A percentile compares a stretch with the other conserved stretches of the same genome.
phyloP scores from a whole-genome alignment of 257 asterid genomes.

The Avicennia marina region DNA sequence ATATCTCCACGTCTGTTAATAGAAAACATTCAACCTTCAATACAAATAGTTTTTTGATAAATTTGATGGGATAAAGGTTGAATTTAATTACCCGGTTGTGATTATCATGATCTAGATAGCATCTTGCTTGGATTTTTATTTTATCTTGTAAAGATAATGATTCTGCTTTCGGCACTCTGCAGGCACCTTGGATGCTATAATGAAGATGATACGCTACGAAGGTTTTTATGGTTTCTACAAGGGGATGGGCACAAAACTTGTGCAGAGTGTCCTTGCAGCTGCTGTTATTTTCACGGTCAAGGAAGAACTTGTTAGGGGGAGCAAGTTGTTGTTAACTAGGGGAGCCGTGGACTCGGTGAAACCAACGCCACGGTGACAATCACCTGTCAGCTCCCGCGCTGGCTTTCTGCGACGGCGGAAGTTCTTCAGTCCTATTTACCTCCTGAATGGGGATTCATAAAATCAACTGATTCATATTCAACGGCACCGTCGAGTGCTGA shows the following conservation, averaged over 20 bases:
- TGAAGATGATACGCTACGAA: slow-evolving; percentile 82
- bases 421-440: neutral
- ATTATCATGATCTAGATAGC: too few species aligned
- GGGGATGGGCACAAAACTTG: slow-evolving; percentile 93
- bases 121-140: too few species aligned
- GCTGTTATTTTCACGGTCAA: slow-evolving; percentile 96
- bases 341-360: slow-evolving; percentile 23
- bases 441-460: neutral
- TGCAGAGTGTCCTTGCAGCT: slow-evolving; percentile 94
- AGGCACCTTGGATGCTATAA: slow-evolving; percentile 86
- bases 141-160: neutral
- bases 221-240: slow-evolving; percentile 80
- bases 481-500: neutral
- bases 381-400: too few species aligned
- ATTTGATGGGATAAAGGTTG: too few species aligned
- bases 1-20: too few species aligned
- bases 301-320: slow-evolving; percentile 86
- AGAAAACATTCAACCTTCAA: too few species aligned
- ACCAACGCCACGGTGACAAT: slow-evolving; percentile 23
- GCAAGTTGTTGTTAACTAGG: slow-evolving; percentile 70
- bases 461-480: neutral
- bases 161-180: slow-evolving; percentile 15
- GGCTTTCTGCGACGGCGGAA: neutral
- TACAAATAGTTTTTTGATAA: too few species aligned
- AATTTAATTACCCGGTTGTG: neutral